phyloP scores from a whole-genome alignment of 805 yeast species.

The Debaryomyces prosopidis region DNA sequence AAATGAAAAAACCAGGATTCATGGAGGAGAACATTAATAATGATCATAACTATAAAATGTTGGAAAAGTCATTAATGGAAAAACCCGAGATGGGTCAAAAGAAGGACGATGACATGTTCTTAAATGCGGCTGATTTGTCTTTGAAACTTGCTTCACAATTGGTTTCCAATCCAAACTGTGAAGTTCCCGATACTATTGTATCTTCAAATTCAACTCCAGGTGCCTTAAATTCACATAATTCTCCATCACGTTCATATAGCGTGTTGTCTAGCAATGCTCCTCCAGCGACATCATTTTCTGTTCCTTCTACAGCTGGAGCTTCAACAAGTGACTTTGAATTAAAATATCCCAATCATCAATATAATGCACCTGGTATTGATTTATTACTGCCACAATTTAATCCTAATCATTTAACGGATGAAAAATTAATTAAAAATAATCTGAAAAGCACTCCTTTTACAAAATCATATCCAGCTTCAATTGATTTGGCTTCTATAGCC shows the following conservation, averaged over 20 bases:
- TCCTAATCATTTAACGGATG: slow-evolving; percentile 7
- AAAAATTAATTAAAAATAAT: slow-evolving; percentile 10
- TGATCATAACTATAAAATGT: background rate
- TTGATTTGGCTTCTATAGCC: slow-evolving; percentile 58
- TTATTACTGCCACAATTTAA: slow-evolving; percentile 26
- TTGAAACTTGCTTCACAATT: slow-evolving; percentile 23
- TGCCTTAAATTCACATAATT: slow-evolving; percentile 2
- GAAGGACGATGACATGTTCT: slow-evolving; percentile 13
- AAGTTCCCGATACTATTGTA: background rate
- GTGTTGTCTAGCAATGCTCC: slow-evolving; percentile 2
- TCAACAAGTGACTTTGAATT: slow-evolving; percentile 2
- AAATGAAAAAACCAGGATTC: background rate
- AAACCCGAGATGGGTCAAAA: background rate
- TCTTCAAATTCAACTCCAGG: slow-evolving; percentile 9
- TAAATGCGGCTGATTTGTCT: slow-evolving; percentile 28
- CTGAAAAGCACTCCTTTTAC: slow-evolving; percentile 11
- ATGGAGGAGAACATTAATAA: background rate
- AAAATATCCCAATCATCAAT: background rate
- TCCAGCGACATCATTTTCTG: slow-evolving; percentile 10
- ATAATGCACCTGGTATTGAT: slow-evolving; percentile 17
- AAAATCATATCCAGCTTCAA: slow-evolving; percentile 50
- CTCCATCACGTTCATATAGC: background rate
- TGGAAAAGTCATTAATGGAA: background rate
- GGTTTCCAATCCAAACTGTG: slow-evolving; percentile 4
- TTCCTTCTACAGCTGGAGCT: slow-evolving; percentile 9